Evolutionary conservation across 2,329 filamentous ascomycete genomes (phyloP).

Genomic region (Cadophora gregata): DNA sequence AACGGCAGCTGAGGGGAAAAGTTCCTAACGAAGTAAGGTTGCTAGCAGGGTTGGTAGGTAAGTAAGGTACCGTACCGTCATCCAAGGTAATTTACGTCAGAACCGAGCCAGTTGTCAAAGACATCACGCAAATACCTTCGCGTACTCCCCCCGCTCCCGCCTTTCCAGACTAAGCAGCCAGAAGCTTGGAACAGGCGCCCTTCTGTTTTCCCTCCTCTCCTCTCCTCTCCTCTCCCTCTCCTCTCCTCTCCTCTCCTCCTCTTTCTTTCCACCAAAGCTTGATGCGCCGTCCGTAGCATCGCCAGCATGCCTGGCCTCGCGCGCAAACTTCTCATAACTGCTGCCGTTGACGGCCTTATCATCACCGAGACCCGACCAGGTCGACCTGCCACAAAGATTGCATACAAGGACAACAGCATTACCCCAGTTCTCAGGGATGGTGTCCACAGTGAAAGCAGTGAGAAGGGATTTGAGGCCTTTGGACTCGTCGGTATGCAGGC

Average conservation of each 20-base stretch:
- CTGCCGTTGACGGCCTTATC: slow-evolving; percentile 45
- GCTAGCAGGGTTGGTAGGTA: too few species aligned
- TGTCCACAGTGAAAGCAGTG: slow-evolving; percentile 23
- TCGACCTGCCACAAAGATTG: slow-evolving; percentile 40
- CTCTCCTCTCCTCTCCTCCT: background rate
- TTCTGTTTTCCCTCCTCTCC: background rate
- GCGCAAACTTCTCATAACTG: slow-evolving; percentile 45
- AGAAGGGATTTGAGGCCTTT: slow-evolving; percentile 45
- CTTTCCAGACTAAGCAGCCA: background rate
- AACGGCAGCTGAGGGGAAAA: too few species aligned
- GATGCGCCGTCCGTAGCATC: slow-evolving; percentile 28
- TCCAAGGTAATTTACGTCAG: background rate
- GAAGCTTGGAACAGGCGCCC: background rate
- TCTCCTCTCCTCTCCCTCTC: too few species aligned
- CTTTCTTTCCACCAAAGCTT: background rate
- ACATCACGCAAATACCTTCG: slow-evolving; percentile 7
- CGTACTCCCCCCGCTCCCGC: background rate
- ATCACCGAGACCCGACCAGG: slow-evolving; percentile 36
- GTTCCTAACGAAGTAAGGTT: too few species aligned
- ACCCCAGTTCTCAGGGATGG: slow-evolving; percentile 32
- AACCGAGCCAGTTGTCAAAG: background rate
- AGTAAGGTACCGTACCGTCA: too few species aligned
- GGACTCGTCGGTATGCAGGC: slow-evolving; percentile 44
- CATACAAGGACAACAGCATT: slow-evolving; percentile 42
- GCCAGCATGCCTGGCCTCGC: slow-evolving; percentile 45